These are phyloP conservation scores for Irpex sp. DNA, from an alignment of 1,284 basidiomycete genomes.

Conservation along the genomic window DNA sequence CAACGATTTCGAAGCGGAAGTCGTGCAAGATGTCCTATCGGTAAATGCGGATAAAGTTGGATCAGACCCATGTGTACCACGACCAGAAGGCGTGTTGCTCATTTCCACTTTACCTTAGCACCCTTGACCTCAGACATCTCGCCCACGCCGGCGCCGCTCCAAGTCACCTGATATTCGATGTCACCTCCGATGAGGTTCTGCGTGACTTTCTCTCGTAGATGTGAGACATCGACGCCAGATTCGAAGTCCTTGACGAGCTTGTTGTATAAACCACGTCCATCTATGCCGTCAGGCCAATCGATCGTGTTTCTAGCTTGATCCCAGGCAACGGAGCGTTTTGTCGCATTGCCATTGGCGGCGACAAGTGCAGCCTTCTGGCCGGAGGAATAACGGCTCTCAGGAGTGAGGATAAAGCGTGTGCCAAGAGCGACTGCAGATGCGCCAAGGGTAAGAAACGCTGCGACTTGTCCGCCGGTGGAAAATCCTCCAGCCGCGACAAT, in stretches of 20 bases:
- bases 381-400: constrained; percentile 59
- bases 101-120: constrained; percentile 44
- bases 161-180: constrained; percentile 52
- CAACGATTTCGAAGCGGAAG: constrained; percentile 40
- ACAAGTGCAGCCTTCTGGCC: constrained; percentile 54
- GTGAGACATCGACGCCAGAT: constrained; percentile 41
- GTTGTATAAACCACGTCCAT: constrained; percentile 60
- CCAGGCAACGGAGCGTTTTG: constrained; percentile 65
- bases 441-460: constrained; percentile 61
- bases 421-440: constrained; percentile 65
- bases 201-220: constrained; percentile 40
- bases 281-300: constrained; percentile 65
- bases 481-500: constrained; percentile 60
- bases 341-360: constrained; percentile 41
- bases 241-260: constrained; percentile 58
- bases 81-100: constrained; percentile 3
- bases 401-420: constrained; percentile 68
- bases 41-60: constrained; percentile 1
- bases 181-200: constrained; percentile 43
- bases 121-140: constrained; percentile 50
- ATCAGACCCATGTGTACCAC: background rate
- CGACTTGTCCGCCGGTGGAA: constrained; percentile 55
- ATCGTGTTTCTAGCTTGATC: constrained; percentile 56
- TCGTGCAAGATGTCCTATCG: constrained; percentile 47
- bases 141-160: constrained; percentile 69